These are phyloP conservation scores for Trichoderma guizhouense DNA, from an alignment of 2,329 filamentous ascomycete species.

Conservation along the genomic window DNA sequence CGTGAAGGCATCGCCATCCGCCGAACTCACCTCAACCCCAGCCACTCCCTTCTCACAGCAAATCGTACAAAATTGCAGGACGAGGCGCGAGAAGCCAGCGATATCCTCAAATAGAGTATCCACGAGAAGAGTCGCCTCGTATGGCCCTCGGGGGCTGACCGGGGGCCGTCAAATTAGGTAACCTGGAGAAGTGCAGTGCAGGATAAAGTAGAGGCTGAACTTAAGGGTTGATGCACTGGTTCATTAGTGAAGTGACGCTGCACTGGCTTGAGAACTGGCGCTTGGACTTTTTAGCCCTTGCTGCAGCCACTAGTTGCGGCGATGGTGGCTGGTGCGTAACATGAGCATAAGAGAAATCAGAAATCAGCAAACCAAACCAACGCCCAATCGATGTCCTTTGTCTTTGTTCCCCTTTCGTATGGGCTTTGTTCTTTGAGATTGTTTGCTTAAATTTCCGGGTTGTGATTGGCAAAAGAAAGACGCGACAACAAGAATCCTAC, in stretches of 20 bases:
- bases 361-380: not conserved
- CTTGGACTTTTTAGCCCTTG: not conserved
- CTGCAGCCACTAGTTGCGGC: not conserved
- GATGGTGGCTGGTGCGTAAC: slow-evolving; percentile 5
- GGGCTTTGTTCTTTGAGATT: not conserved
- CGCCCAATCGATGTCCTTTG: not conserved
- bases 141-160: not conserved
- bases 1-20: not conserved
- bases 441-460: not conserved
- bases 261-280: not conserved
- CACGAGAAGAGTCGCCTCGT: not conserved
- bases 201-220: not conserved
- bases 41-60: not conserved
- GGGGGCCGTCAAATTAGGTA: not conserved
- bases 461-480: not conserved
- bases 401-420: not conserved
- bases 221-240: not conserved
- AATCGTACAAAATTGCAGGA: not conserved
- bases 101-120: not conserved
- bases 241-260: slow-evolving; percentile 3
- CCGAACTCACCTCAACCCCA: slow-evolving; percentile 5
- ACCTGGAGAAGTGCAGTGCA: not conserved
- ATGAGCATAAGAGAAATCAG: not conserved
- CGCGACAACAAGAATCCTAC: not conserved
- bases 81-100: not conserved